These are phyloP conservation scores for Fraxinus cuspidata DNA, from an alignment of 257 asterid species.

Conservation along the genomic window DNA sequence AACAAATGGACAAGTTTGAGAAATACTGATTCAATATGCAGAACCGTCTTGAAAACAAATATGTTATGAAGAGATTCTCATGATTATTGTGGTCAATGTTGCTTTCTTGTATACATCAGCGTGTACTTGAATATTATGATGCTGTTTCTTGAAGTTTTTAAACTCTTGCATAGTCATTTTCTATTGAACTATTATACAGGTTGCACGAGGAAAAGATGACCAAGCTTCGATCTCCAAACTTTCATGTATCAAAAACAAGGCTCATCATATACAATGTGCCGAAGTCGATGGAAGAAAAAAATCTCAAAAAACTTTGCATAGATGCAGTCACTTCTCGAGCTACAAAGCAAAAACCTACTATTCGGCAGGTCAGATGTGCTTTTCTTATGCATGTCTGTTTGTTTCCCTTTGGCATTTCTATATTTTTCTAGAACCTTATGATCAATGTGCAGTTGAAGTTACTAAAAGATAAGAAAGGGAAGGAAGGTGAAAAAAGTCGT, in stretches of 20 bases:
- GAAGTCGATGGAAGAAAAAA: slow-evolving; percentile 68
- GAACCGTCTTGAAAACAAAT: background rate
- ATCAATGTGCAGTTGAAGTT: slow-evolving; percentile 63
- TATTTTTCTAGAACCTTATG: background rate
- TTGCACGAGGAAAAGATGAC: slow-evolving; percentile 77
- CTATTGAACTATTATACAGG: slow-evolving; percentile 39
- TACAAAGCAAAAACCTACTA: slow-evolving; percentile 79
- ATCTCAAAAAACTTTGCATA: slow-evolving; percentile 59
- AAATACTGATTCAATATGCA: background rate
- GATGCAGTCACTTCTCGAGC: slow-evolving; percentile 88
- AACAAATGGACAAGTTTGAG: background rate
- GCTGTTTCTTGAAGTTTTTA: background rate
- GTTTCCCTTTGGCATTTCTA: slow-evolving; percentile 1
- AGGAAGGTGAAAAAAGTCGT: slow-evolving; percentile 52
- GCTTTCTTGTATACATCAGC: background rate
- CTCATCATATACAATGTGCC: slow-evolving; percentile 88
- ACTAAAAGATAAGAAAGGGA: slow-evolving; percentile 66
- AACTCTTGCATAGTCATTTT: slow-evolving; percentile 10
- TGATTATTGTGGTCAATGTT: slow-evolving; percentile 17
- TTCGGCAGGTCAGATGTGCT: slow-evolving; percentile 68
- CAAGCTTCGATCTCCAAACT: slow-evolving; percentile 89
- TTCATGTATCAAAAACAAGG: slow-evolving; percentile 83
- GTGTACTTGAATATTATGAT: background rate
- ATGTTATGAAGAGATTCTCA: background rate
- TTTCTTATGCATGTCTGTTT: slow-evolving; percentile 1